Evolutionary conservation across 1,284 basidiomycete species (phyloP).

Genomic region (Leccinum pallidistipes): DNA sequence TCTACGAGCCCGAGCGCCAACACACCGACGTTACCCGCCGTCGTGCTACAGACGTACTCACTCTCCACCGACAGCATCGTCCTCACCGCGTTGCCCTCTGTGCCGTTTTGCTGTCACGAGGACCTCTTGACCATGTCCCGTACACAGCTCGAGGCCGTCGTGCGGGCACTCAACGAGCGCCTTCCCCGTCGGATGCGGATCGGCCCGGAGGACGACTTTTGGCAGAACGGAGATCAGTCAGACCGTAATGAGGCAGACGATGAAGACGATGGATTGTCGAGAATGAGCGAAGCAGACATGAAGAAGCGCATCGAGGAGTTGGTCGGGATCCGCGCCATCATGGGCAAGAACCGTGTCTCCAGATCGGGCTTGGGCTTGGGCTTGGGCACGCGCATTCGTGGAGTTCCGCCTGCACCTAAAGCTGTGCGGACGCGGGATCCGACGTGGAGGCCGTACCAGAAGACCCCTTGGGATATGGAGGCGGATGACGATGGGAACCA

Average conservation of each 20-base stretch:
- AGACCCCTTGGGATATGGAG: slow-evolving; percentile 30
- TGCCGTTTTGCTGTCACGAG: slow-evolving; percentile 63
- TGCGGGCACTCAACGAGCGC: slow-evolving; percentile 45
- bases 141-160: slow-evolving; percentile 45
- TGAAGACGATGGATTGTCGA: slow-evolving; percentile 21
- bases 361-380: slow-evolving; percentile 17
- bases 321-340: slow-evolving; percentile 46
- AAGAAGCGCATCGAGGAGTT: slow-evolving; percentile 49
- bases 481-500: slow-evolving; percentile 10
- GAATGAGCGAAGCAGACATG: slow-evolving; percentile 42
- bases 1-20: slow-evolving; percentile 3
- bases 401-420: slow-evolving; percentile 30
- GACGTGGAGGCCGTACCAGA: slow-evolving; percentile 21
- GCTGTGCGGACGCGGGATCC: slow-evolving; percentile 24
- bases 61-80: slow-evolving; percentile 49
- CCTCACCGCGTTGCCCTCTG: slow-evolving; percentile 49
- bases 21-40: slow-evolving; percentile 20
- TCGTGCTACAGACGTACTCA: slow-evolving; percentile 55
- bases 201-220: slow-evolving; percentile 31
- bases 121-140: slow-evolving; percentile 57
- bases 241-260: slow-evolving; percentile 3
- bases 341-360: slow-evolving; percentile 27
- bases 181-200: slow-evolving; percentile 50
- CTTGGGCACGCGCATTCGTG: not conserved
- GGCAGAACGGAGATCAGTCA: slow-evolving; percentile 4